Percentiles rank a stretch among this genome's conserved stretches.
Conservation (phyloP, 1,139 yeast species). For the Geotrichum macrosporum region DNA sequence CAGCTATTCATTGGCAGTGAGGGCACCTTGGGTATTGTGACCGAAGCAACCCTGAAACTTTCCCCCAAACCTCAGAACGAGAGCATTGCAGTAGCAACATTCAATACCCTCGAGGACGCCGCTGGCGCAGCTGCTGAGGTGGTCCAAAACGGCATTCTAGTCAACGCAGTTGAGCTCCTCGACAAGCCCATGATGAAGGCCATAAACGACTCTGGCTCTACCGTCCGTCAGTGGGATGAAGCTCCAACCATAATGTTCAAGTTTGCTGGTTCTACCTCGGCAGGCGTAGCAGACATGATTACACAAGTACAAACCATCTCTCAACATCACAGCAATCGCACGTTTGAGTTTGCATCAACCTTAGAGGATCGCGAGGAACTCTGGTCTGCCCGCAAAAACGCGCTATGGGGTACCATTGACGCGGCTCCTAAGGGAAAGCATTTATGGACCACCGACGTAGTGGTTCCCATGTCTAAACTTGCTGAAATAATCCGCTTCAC, state of each 20-base stretch:
- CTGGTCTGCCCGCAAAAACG: slow-evolving; percentile 87
- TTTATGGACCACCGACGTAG: slow-evolving; percentile 84
- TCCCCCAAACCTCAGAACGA: slow-evolving; percentile 54
- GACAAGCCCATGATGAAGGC: slow-evolving; percentile 55
- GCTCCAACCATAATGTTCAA: slow-evolving; percentile 62
- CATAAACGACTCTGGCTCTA: slow-evolving; percentile 44
- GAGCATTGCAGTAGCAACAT: slow-evolving; percentile 59
- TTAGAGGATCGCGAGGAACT: slow-evolving; percentile 65
- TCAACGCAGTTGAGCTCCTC: slow-evolving; percentile 62
- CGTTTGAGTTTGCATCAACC: slow-evolving; percentile 56
- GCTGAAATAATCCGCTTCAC: slow-evolving; percentile 71
- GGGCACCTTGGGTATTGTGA: slow-evolving; percentile 66
- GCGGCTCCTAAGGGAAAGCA: slow-evolving; percentile 34
- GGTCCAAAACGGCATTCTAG: slow-evolving; percentile 49
- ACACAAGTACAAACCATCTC: slow-evolving; percentile 29
- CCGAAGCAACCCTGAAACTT: slow-evolving; percentile 62
- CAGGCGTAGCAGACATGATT: slow-evolving; percentile 32
- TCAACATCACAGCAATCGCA: slow-evolving; percentile 23
- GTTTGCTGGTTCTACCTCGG: slow-evolving; percentile 50
- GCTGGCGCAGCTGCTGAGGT: slow-evolving; percentile 54
- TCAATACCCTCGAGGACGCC: slow-evolving; percentile 52
- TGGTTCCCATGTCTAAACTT: slow-evolving; percentile 67
- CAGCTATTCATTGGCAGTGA: slow-evolving; percentile 62
- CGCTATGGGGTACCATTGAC: slow-evolving; percentile 81
- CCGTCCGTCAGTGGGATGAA: slow-evolving; percentile 47